Percentiles rank a stretch among this genome's conserved stretches.
Evolutionary conservation across 305 asterid species (phyloP).

Genomic region (Coffea humblotiana): DNA sequence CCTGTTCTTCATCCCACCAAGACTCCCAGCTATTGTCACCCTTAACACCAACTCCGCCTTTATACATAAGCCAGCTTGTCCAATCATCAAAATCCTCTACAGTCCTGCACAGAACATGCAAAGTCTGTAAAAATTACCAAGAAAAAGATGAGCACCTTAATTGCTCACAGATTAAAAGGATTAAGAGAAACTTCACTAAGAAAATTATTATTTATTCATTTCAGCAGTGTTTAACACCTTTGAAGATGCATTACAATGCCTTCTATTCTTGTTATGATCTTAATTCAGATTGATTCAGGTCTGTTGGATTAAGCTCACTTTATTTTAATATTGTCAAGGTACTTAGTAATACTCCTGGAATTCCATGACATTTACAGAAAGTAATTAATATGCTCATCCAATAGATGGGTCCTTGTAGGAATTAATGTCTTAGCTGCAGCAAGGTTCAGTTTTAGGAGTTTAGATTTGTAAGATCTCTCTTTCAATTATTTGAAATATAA

Average conservation of each 20-base stretch:
- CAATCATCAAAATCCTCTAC: slow-evolving; percentile 99
- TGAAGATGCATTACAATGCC: background rate
- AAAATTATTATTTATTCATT: background rate
- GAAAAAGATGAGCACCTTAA: background rate
- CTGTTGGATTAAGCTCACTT: background rate
- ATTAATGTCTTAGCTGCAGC: background rate
- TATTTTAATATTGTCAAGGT: background rate
- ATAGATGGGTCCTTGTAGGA: background rate
- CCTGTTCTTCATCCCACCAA: slow-evolving; percentile 99
- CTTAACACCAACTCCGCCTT: slow-evolving; percentile 98
- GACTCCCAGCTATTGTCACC: slow-evolving; percentile 99
- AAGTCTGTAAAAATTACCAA: slow-evolving; percentile 6
- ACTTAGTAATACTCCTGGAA: background rate
- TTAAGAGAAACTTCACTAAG: background rate
- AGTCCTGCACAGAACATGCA: slow-evolving; percentile 54
- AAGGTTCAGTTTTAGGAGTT: background rate
- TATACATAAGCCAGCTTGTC: slow-evolving; percentile 97
- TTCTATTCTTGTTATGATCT: background rate
- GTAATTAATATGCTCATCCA: background rate
- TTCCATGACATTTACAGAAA: background rate
- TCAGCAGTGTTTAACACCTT: background rate
- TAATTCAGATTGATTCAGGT: background rate
- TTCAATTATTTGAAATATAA: too few relatives aligned
- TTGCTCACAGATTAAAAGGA: too few relatives aligned
- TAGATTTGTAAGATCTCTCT: too few relatives aligned